A percentile compares a stretch with the other conserved stretches of the same genome.
phyloP scores from a whole-genome alignment of 164 flowering plant species.

The Sextonia rubra region DNA sequence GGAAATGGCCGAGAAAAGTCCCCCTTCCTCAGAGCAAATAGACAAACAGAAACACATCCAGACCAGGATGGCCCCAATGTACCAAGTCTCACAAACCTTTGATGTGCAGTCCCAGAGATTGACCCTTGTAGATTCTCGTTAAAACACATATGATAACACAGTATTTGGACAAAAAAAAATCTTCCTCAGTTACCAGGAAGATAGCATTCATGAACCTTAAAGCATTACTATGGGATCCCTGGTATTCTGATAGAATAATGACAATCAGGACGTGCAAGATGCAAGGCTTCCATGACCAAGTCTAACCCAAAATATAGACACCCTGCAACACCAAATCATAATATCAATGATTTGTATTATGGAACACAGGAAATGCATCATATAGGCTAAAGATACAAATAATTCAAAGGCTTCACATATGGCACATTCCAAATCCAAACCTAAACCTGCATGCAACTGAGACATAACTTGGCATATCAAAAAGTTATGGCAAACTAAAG shows the following conservation, averaged over 20 bases:
- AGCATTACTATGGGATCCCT: neutral
- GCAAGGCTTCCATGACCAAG: neutral
- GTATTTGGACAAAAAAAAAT: neutral
- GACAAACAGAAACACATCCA: slow-evolving; percentile 6
- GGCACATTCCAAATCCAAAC: neutral
- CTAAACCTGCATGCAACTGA: neutral
- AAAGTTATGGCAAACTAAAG: no score
- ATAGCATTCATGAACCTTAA: neutral
- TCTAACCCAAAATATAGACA: neutral
- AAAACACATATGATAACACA: slow-evolving; percentile 11
- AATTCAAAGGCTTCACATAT: neutral
- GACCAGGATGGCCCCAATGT: slow-evolving; percentile 2
- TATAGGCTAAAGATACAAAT: neutral
- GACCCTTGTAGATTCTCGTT: slow-evolving; percentile 10
- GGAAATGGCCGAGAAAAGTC: slow-evolving; percentile 10
- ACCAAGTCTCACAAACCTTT: slow-evolving; percentile 3
- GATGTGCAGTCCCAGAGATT: neutral
- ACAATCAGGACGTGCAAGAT: neutral
- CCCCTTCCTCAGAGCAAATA: slow-evolving; percentile 1
- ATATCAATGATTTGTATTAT: neutral
- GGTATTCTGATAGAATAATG: neutral
- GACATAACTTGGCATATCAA: neutral
- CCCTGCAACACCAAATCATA: slow-evolving; percentile 7
- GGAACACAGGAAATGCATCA: neutral
- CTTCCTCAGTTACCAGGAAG: neutral